Conservation (phyloP, 2,329 filamentous ascomycete species). For the Diplodia mutila region DNA sequence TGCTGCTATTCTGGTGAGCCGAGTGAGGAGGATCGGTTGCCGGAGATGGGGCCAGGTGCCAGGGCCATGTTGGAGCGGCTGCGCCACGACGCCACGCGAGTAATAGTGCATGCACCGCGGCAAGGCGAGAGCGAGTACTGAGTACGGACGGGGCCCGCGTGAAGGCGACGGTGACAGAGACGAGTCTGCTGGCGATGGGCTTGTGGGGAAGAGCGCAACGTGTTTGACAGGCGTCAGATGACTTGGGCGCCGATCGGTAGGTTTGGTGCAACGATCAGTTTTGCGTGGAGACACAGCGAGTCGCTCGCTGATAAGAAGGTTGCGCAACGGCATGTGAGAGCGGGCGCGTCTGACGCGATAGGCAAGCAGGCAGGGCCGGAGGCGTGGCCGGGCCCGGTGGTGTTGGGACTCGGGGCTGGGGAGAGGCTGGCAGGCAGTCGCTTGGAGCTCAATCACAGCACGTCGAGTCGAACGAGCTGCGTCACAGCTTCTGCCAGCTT, state of each 20-base stretch:
- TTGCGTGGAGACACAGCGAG: constrained; percentile 5
- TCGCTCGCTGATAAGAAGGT: constrained; percentile 17
- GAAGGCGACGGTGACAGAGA: background rate
- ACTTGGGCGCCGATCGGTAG: background rate
- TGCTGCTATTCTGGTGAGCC: background rate
- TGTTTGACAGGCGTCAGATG: constrained; percentile 17
- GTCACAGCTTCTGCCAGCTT: background rate
- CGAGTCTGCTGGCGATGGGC: background rate
- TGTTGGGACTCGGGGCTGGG: constrained; percentile 13
- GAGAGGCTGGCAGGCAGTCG: constrained; percentile 5
- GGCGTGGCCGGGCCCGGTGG: background rate
- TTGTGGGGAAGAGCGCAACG: constrained; percentile 12
- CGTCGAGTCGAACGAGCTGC: too few relatives aligned
- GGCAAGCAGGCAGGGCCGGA: background rate
- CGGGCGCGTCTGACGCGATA: constrained; percentile 4
- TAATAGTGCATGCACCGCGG: background rate
- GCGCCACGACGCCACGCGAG: constrained; percentile 10
- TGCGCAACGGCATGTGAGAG: constrained; percentile 7
- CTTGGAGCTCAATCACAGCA: background rate
- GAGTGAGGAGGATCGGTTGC: background rate
- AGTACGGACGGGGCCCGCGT: too few relatives aligned
- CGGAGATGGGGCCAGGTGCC: background rate
- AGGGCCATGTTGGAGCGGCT: background rate
- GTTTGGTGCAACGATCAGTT: background rate
- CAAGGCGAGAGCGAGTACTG: background rate